Evolutionary conservation across 2,329 filamentous ascomycete species (phyloP).

Genomic region (Gremmenia infestans): DNA sequence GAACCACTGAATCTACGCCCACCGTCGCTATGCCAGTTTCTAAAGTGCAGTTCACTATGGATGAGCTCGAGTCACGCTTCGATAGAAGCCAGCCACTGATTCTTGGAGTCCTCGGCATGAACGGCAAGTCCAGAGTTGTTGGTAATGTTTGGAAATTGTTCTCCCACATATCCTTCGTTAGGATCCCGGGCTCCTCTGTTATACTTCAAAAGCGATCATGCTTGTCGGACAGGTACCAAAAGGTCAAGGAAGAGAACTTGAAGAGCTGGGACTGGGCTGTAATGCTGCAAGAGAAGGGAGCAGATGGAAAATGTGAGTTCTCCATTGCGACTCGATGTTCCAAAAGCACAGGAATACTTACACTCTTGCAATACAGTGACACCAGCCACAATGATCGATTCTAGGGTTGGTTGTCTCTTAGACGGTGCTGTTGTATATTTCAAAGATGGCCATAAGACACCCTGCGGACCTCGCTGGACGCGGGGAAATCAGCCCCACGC

Average conservation of each 20-base stretch:
- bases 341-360: neutral
- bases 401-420: constrained; percentile 39
- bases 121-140: constrained; percentile 35
- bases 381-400: constrained; percentile 39
- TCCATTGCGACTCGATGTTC: too few species aligned
- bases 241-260: neutral
- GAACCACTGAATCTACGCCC: constrained; percentile 15
- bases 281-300: constrained; percentile 23
- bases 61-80: constrained; percentile 32
- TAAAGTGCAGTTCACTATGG: constrained; percentile 21
- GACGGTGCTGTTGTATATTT: constrained; percentile 44
- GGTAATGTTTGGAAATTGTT: constrained; percentile 34
- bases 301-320: constrained; percentile 15
- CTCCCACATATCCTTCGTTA: constrained; percentile 30
- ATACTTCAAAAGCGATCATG: constrained; percentile 33
- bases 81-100: constrained; percentile 27
- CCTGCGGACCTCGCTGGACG: constrained; percentile 36
- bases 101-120: constrained; percentile 35
- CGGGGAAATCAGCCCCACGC: neutral
- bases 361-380: constrained; percentile 21
- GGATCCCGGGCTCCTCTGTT: constrained; percentile 36
- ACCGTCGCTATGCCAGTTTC: constrained; percentile 16
- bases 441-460: constrained; percentile 37
- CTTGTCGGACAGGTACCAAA: neutral
- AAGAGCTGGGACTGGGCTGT: constrained; percentile 30